Evolutionary conservation across 768 basidiomycete genomes (phyloP).

Genomic region (Brasilioporus rufonigricans): DNA sequence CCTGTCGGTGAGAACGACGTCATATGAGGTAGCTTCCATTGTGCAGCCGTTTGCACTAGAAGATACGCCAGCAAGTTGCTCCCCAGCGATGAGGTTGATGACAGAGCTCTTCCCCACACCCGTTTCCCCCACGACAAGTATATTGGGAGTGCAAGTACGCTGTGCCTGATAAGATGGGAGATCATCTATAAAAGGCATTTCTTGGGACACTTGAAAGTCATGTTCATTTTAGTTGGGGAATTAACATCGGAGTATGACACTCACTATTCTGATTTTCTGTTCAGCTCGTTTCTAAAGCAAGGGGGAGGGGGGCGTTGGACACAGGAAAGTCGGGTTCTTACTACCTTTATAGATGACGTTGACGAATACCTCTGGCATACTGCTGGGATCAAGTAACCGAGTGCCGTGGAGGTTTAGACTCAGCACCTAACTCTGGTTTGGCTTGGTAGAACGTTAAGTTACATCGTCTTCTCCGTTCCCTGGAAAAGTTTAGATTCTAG

Average conservation of each 20-base stretch:
- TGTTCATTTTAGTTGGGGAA: neutral
- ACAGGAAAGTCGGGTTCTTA: neutral
- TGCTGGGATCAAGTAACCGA: neutral
- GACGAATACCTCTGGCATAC: neutral
- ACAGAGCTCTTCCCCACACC: constrained; percentile 40
- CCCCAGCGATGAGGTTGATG: constrained; percentile 37
- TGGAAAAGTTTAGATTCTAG: constrained; percentile 8
- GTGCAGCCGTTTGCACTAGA: constrained; percentile 36
- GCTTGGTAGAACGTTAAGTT: constrained; percentile 4
- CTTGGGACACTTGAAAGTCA: neutral
- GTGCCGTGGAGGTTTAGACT: neutral
- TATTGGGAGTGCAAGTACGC: constrained; percentile 34
- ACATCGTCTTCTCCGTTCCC: neutral
- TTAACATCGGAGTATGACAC: neutral
- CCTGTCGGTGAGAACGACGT: constrained; percentile 18
- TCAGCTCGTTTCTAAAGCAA: neutral
- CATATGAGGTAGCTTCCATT: constrained; percentile 28
- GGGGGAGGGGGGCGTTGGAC: neutral
- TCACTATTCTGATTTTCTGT: constrained; percentile 6
- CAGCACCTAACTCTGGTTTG: neutral
- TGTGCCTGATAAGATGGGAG: constrained; percentile 23
- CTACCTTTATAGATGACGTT: constrained; percentile 9
- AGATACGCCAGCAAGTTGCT: constrained; percentile 26
- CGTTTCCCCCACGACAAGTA: constrained; percentile 36
- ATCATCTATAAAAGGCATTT: constrained; percentile 1